Conservation (phyloP, 2,329 filamentous ascomycete genomes). For the Hymenoscyphus scutula region DNA sequence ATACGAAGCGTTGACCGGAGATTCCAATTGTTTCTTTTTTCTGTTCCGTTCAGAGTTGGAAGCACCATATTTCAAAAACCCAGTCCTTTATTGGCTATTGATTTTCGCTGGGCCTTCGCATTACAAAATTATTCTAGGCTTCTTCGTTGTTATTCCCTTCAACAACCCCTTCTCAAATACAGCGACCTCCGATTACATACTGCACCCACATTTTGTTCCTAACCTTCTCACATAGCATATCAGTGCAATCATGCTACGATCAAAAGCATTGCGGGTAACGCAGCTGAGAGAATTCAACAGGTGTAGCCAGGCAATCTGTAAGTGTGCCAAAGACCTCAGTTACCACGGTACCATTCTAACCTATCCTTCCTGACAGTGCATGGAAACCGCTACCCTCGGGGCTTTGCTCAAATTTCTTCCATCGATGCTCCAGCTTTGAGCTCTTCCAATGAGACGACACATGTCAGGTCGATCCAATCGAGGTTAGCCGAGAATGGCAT, state of each 20-base stretch:
- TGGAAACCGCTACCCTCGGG: background rate
- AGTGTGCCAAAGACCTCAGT: background rate
- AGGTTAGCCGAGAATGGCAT: constrained; percentile 6
- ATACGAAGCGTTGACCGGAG: background rate
- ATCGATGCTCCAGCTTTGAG: constrained; percentile 4
- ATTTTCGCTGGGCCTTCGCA: background rate
- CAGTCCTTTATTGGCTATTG: background rate
- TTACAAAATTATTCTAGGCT: background rate
- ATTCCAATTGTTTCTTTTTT: background rate
- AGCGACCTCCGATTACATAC: background rate
- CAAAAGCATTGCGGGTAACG: background rate
- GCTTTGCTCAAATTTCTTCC: background rate
- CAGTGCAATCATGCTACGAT: background rate
- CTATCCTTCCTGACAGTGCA: background rate
- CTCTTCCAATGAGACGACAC: background rate
- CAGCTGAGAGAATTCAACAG: background rate
- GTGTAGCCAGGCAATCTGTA: background rate
- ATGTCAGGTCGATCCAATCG: background rate
- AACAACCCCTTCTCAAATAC: background rate
- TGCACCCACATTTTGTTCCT: background rate
- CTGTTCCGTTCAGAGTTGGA: background rate
- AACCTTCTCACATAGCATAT: background rate
- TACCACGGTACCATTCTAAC: background rate
- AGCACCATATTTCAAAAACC: background rate
- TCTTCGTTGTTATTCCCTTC: background rate